A percentile compares a stretch with the other conserved stretches of the same genome.
Evolutionary conservation across 1,139 yeast species (phyloP).

Genomic region (Debaryomyces sp.): DNA sequence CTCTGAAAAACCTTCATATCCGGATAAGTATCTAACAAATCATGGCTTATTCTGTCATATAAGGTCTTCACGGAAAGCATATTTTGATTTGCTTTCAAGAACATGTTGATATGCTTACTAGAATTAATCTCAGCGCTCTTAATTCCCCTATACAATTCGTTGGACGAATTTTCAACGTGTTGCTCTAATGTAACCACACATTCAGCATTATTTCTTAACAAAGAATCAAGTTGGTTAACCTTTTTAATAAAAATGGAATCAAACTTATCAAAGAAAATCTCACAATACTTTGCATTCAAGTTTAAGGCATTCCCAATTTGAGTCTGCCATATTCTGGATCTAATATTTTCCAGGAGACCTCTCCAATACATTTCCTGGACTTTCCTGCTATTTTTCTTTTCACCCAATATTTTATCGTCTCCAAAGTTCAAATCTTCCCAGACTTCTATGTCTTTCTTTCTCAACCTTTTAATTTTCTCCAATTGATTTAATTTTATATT

Average conservation of each 20-base stretch:
- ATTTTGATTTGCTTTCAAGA: constrained; percentile 5
- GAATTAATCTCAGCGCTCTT: constrained; percentile 4
- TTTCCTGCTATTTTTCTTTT: constrained; percentile 24
- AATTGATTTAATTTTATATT: constrained; percentile 28
- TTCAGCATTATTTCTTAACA: constrained; percentile 13
- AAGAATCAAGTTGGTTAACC: constrained; percentile 1
- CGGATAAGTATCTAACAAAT: constrained; percentile 41
- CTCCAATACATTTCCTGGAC: constrained; percentile 66
- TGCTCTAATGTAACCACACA: constrained; percentile 13
- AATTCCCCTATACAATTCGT: neutral
- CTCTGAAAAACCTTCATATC: constrained; percentile 46
- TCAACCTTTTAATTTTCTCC: constrained; percentile 28
- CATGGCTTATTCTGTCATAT: constrained; percentile 19
- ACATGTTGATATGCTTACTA: constrained; percentile 7
- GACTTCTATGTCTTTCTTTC: constrained; percentile 33
- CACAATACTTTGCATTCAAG: constrained; percentile 20
- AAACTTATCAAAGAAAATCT: constrained; percentile 19
- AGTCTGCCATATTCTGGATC: constrained; percentile 56
- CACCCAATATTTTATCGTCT: constrained; percentile 21
- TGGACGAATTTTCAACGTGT: neutral
- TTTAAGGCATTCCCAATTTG: constrained; percentile 40
- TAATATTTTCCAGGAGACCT: constrained; percentile 54
- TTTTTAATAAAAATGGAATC: constrained; percentile 4
- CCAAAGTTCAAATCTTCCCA: constrained; percentile 41
- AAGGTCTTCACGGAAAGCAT: constrained; percentile 9